Evolutionary conservation across 2,329 filamentous ascomycete species (phyloP), one percentile per base, ranked within the genome.

Genomic region (Clonostachys solani): DNA sequence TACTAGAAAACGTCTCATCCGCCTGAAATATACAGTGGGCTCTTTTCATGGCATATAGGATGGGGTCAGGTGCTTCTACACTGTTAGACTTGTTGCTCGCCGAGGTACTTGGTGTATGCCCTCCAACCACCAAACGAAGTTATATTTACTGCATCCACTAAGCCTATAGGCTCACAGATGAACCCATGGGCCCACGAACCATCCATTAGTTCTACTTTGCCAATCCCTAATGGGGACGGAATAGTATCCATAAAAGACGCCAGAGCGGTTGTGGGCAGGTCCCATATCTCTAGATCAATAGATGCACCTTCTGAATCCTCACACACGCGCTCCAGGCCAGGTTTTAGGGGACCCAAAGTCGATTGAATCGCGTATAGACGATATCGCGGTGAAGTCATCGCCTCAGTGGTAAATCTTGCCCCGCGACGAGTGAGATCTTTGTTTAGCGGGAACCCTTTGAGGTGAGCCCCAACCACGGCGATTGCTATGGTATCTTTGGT

Each of bases 221-320:
- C 67, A 7, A 69, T 60, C 5, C 57, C 60, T 2, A 69, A 56
- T 3, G 66, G 67, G 6, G 58, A 54, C 6, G 61, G 53, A 4
- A 69, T 56, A 0, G 64, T 66, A 6, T 47, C 48, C 47, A 65
- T 53, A 33, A 69, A 67, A 43, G 55, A 59, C 6, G 57, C 62
- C 7, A 68, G 38, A 3, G 57, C 47, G n/a, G 45, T 29, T 2
- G 50, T 55, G 2, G 65, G 66, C 5, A 69, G 43, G 7, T 53
- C 46, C 66, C 67, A 69, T 9, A 68, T 54, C 47, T 69, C 66
- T 3, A 68, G 53, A 8, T 63, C 57, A n/a, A 68, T 63, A 17
- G 52, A 40, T 8, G 47, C 47, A 1, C 67, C 66, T 4, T 46
- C 42, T 10, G 55, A 42, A 1, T 17, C 33, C 5, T 45, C 9